Conservation (phyloP, 768 basidiomycete genomes). For the Calocybe indica region DNA sequence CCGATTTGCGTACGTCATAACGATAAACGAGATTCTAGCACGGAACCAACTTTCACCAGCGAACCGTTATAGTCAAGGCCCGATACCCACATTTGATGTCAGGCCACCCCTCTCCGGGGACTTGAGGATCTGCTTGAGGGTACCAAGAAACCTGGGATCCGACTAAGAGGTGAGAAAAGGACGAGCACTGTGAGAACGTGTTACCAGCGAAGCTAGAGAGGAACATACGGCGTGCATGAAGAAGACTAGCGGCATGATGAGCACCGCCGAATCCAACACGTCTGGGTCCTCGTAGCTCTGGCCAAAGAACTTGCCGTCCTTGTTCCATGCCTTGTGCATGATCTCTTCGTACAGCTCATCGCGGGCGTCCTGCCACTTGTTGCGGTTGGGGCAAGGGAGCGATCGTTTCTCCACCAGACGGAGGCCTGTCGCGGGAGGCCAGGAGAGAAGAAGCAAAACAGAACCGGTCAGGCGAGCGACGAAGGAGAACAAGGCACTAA, state of each 20-base stretch:
- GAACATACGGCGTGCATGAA: slow-evolving; percentile 73
- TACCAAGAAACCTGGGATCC: slow-evolving; percentile 85
- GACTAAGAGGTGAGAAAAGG: slow-evolving; percentile 37
- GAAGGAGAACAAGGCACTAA: slow-evolving; percentile 8
- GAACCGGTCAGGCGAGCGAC: neutral
- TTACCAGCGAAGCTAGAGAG: neutral
- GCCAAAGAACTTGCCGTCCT: slow-evolving; percentile 60
- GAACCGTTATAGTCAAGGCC: neutral
- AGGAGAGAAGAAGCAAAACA: neutral
- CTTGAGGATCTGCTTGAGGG: slow-evolving; percentile 77
- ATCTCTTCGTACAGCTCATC: slow-evolving; percentile 92
- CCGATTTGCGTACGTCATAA: slow-evolving; percentile 80
- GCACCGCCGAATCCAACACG: slow-evolving; percentile 79
- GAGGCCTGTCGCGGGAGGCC: slow-evolving; percentile 39
- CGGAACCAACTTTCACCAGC: neutral
- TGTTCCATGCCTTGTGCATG: slow-evolving; percentile 84
- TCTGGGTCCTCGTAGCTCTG: slow-evolving; percentile 89
- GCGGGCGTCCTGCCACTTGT: slow-evolving; percentile 67
- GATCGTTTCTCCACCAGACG: slow-evolving; percentile 94
- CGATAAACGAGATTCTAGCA: slow-evolving; percentile 77
- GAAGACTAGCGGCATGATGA: slow-evolving; percentile 92
- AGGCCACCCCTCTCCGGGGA: slow-evolving; percentile 88
- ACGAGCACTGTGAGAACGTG: neutral
- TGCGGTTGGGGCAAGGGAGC: slow-evolving; percentile 73
- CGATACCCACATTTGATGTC: slow-evolving; percentile 67